These are phyloP conservation scores for Penicillium lividum DNA, from an alignment of 495 filamentous ascomycete genomes.

Conservation along the genomic window DNA sequence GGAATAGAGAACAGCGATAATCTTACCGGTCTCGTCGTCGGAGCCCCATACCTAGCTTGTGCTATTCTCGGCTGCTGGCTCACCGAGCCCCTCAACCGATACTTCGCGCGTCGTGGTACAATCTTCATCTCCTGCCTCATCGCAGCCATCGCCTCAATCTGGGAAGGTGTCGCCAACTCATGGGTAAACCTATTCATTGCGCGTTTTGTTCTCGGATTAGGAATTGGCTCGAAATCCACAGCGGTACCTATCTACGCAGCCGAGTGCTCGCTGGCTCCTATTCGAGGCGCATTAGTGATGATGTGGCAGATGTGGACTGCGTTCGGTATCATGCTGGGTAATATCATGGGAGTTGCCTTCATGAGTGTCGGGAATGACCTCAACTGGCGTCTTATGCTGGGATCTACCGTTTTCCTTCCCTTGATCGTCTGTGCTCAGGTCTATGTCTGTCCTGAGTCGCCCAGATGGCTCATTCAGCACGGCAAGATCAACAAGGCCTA, in stretches of 20 bases:
- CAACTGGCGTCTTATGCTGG: slow-evolving; percentile 50
- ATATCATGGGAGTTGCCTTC: slow-evolving; percentile 71
- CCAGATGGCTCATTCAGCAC: slow-evolving; percentile 66
- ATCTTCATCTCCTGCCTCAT: slow-evolving; percentile 57
- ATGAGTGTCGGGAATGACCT: slow-evolving; percentile 36
- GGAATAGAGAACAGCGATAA: slow-evolving; percentile 33
- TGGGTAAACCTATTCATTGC: slow-evolving; percentile 57
- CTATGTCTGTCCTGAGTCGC: slow-evolving; percentile 66
- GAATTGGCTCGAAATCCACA: slow-evolving; percentile 60
- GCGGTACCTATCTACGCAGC: slow-evolving; percentile 61
- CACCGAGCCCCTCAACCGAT: slow-evolving; percentile 57
- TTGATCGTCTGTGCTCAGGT: slow-evolving; percentile 52
- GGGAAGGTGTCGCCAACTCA: slow-evolving; percentile 49
- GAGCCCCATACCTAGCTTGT: slow-evolving; percentile 47
- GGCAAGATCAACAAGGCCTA: slow-evolving; percentile 45
- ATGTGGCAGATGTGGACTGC: slow-evolving; percentile 70
- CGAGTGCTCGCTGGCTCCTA: slow-evolving; percentile 57
- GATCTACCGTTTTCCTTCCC: slow-evolving; percentile 46
- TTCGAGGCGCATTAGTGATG: slow-evolving; percentile 63
- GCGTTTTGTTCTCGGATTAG: slow-evolving; percentile 61
- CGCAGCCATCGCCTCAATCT: slow-evolving; percentile 49
- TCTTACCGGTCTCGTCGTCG: slow-evolving; percentile 48
- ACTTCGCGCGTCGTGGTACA: slow-evolving; percentile 57
- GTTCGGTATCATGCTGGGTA: slow-evolving; percentile 80
- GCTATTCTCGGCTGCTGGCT: slow-evolving; percentile 52